Percentiles rank a stretch among this genome's conserved stretches.
phyloP scores from a whole-genome alignment of 2,329 filamentous ascomycete genomes.

The Phialophora chinensis region DNA sequence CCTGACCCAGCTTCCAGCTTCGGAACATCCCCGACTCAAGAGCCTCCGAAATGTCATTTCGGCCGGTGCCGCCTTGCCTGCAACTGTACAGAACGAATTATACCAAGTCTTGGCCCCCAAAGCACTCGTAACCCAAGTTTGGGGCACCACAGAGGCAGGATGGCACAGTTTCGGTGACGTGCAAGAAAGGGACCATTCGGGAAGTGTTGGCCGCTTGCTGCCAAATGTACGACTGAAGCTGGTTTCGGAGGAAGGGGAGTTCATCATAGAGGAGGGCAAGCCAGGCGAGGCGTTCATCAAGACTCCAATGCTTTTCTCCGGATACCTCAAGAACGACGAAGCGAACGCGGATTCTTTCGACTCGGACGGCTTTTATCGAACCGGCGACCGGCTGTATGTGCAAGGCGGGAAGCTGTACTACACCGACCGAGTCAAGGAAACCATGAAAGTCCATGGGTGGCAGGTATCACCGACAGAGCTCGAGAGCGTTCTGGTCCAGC shows the following conservation, averaged over 20 bases:
- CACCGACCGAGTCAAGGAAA: constrained; percentile 51
- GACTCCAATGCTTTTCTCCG: constrained; percentile 45
- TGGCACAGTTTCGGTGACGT: constrained; percentile 41
- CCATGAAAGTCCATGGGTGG: constrained; percentile 55
- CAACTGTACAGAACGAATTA: constrained; percentile 49
- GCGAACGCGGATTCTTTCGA: constrained; percentile 43
- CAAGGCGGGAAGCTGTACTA: constrained; percentile 49
- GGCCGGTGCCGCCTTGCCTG: constrained; percentile 58
- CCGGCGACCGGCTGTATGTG: constrained; percentile 51
- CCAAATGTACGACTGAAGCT: constrained; percentile 47
- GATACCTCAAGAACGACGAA: constrained; percentile 47
- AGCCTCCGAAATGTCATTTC: constrained; percentile 54
- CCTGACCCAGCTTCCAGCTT: constrained; percentile 42
- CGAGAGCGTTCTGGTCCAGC: constrained; percentile 53
- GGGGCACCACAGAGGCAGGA: constrained; percentile 63
- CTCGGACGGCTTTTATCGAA: constrained; percentile 51
- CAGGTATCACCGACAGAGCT: constrained; percentile 57
- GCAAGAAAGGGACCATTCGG: constrained; percentile 50
- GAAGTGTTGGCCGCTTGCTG: constrained; percentile 56
- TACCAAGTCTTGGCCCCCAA: constrained; percentile 49
- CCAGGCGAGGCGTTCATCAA: constrained; percentile 50
- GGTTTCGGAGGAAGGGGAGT: constrained; percentile 44
- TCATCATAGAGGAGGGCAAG: constrained; percentile 42
- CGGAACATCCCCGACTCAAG: constrained; percentile 42
- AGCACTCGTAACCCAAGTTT: constrained; percentile 56